Evolutionary conservation across 192 early-diverging fungal genomes (phyloP), one percentile per base, ranked within the genome.

Genomic region (Backusella luteola): DNA sequence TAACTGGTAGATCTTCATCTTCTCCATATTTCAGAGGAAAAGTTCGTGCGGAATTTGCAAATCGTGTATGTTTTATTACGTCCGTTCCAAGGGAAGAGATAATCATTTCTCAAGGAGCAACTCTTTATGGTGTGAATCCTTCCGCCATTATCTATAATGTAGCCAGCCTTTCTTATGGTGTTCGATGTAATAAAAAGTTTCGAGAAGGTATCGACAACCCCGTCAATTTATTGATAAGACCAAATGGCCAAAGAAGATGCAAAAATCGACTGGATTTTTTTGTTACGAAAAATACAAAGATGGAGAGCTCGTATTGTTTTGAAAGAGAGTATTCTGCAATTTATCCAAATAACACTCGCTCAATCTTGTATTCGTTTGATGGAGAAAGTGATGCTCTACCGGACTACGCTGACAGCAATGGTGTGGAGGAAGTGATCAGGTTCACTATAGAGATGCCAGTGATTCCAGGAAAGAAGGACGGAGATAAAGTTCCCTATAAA

Each of bases 1-100:
- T 86, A 56, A 81, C 83, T 34, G 85, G 83, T 38, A 81, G 81
- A 46, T 83, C 83, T 56, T 84, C 83, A 11, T 11, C 8, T 32
- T 32, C 32, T 32, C 32, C 32, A 39, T 11, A 41, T 86, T 86
- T 73, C 70, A 66, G 36, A 69, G 35, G 29, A 69, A 32, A 2
- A 32, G 32, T 32, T 32, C 2, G 32, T 32, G 32, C 32, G 32
- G 2, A 32, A 32, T 32, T 32, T 2, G 32, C 77, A 23, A 29
- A 34, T 21, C 78, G 83, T 23, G 75, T 86, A 34, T 0, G 0
- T 32, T 32, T 1, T 2, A 32, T 32, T 32, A 32, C 32, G 1
- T 0, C 32, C 32, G 32, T 32, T 32, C 32, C 32, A 32, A 32
- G 32, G 32, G 32, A 1, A 32, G 32, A 32, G 32, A 0, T 32